Conservation (phyloP, 1,139 yeast genomes). For the Suhomyces anneliseae region DNA sequence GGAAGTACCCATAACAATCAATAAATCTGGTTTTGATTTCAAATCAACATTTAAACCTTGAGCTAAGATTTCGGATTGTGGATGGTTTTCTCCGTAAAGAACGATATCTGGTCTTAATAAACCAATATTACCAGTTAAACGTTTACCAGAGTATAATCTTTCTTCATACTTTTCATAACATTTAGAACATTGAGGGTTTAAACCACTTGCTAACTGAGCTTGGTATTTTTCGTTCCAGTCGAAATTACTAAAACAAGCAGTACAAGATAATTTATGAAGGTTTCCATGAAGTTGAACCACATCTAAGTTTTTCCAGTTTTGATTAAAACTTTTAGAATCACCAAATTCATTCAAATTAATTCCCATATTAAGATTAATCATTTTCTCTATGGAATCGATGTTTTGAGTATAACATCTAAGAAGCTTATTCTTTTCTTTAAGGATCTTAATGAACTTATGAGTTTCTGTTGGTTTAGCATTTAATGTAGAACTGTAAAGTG, state of each 20-base stretch:
- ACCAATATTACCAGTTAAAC: slow-evolving; percentile 61
- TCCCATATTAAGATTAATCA: slow-evolving; percentile 46
- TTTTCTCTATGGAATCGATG: slow-evolving; percentile 51
- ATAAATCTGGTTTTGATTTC: slow-evolving; percentile 57
- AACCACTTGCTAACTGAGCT: slow-evolving; percentile 47
- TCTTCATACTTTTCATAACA: slow-evolving; percentile 56
- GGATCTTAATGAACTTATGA: slow-evolving; percentile 68
- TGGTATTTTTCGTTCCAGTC: slow-evolving; percentile 62
- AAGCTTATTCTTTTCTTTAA: slow-evolving; percentile 66
- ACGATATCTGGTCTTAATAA: slow-evolving; percentile 72
- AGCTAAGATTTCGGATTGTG: slow-evolving; percentile 66
- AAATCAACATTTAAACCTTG: slow-evolving; percentile 58
- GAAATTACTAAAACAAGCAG: slow-evolving; percentile 58
- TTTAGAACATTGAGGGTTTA: slow-evolving; percentile 62
- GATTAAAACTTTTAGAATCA: slow-evolving; percentile 28
- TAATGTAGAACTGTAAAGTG: slow-evolving; percentile 61
- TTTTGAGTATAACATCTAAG: slow-evolving; percentile 84
- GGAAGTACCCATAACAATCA: slow-evolving; percentile 75
- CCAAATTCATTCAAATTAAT: slow-evolving; percentile 34
- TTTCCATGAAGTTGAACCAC: slow-evolving; percentile 93
- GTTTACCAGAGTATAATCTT: slow-evolving; percentile 59
- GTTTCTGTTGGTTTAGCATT: slow-evolving; percentile 80
- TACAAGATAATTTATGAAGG: slow-evolving; percentile 71
- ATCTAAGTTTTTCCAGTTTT: slow-evolving; percentile 62
- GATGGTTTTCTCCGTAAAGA: slow-evolving; percentile 78